Base-by-base conservation (phyloP, 768 basidiomycete species). In the Russula griseocarnosa region DNA sequence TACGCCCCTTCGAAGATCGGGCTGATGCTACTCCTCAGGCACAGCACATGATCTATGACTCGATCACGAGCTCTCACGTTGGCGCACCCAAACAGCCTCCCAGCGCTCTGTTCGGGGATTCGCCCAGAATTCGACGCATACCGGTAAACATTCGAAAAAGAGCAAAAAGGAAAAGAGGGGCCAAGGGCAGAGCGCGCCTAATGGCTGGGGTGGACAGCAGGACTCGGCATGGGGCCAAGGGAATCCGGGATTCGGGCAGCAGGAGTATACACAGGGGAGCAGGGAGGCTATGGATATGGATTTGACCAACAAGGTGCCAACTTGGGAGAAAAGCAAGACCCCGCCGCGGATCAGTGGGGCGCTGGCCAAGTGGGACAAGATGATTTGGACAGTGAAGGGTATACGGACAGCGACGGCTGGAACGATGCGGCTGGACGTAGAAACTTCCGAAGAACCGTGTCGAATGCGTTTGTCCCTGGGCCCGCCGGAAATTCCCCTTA, bases 111-210 rank as follows among this genome's bases (percentile, higher is more conserved):
- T 38, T 34, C 50, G 51, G 11, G 46, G 61, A 24, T 2, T 40
- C 3, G 30, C 55, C 16, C 61, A 52, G 28, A 63, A 51, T 51
- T 51, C 61, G 26, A 46, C n/a, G 22, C 38, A 62, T 30, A 38
- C 47, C 3, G 6, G 28, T 8, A 63, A 58, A 56, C 61, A 63
- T 18, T 55, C 34, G 40, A 66, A 54, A 36, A 63, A 52, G 42
- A 62, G 36, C 36, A 68, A 61, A 38, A 62, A 38, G 49, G 55
- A 58, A 58, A 70, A 40, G 62, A 63, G 46, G 55, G 53, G 22
- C 26, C 62, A 67, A 52, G 67, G 54, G 32, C 60, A 59, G 44
- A 38, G 8, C 36, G 20, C 32, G 6, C 18, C 42, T 34, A 26
- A 54, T 52, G 57, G 9, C 36, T 63, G 56, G 42, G 55, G 42